Evolutionary conservation across 108 stramenopile species (phyloP).

Genomic region (Fistulifera pelliculosa): DNA sequence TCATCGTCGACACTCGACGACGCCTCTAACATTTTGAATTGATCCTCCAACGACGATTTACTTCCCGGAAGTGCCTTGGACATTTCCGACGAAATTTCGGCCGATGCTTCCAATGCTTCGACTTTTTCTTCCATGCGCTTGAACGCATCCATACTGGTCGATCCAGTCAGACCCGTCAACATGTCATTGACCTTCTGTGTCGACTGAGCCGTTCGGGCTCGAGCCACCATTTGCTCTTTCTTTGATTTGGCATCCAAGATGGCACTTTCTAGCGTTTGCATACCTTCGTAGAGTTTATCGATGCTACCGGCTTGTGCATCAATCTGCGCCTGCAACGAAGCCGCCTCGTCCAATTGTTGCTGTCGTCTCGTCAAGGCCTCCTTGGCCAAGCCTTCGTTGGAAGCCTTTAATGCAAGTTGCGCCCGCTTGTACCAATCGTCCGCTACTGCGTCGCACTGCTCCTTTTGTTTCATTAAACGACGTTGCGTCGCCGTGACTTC

Average conservation of each 20-base stretch:
- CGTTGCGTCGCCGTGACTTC: conserved; percentile 95
- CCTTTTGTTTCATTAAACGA: conserved; percentile 83
- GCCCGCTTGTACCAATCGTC: conserved; percentile 93
- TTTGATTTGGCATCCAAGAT: conserved; percentile 89
- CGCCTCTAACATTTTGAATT: conserved; percentile 86
- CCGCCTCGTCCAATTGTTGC: conserved; percentile 71
- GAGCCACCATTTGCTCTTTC: conserved; percentile 93
- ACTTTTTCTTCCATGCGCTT: conserved; percentile 96
- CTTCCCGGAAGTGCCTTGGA: conserved; percentile 62
- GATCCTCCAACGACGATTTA: conserved; percentile 59
- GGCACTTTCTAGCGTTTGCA: conserved; percentile 88
- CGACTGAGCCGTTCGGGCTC: conserved; percentile 91
- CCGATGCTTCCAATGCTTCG: conserved; percentile 85
- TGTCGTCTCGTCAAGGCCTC: conserved; percentile 88
- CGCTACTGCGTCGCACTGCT: conserved; percentile 75
- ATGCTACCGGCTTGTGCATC: conserved; percentile 62
- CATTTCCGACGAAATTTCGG: conserved; percentile 92
- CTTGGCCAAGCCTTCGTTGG: conserved; percentile 89
- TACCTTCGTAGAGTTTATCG: conserved; percentile 87
- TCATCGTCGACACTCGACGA: conserved; percentile 76
- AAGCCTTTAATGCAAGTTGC: conserved; percentile 86
- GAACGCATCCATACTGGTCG: conserved; percentile 91
- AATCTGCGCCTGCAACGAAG: conserved; percentile 63
- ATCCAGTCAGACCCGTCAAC: conserved; percentile 83
- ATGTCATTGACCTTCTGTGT: conserved; percentile 95